Percentiles rank a stretch among this genome's conserved stretches.
Conservation (phyloP, 208 protist species). For the Leishmania gerbilli region DNA sequence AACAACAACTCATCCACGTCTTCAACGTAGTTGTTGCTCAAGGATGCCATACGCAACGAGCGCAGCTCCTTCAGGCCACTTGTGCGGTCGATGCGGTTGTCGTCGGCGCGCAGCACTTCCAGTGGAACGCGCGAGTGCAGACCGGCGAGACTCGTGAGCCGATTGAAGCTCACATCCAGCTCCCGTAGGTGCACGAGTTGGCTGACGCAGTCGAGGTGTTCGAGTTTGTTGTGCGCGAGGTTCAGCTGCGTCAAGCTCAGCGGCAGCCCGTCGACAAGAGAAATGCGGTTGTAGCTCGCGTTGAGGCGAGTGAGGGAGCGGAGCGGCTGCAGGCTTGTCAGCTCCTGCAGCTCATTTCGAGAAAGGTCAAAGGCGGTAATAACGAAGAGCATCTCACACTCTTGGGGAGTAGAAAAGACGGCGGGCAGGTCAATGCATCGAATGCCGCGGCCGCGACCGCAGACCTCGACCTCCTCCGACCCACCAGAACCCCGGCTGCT, state of each 20-base stretch:
- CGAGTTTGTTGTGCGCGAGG: constrained; percentile 76
- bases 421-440: constrained; percentile 69
- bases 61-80: constrained; percentile 56
- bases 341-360: constrained; percentile 63
- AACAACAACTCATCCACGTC: constrained; percentile 68
- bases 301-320: constrained; percentile 58
- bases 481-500: constrained; percentile 25
- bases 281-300: constrained; percentile 76
- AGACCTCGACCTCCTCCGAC: constrained; percentile 61
- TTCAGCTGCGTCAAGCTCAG: constrained; percentile 68
- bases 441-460: constrained; percentile 72
- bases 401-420: constrained; percentile 62
- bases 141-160: constrained; percentile 54
- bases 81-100: constrained; percentile 64
- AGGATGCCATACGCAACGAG: constrained; percentile 48
- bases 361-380: constrained; percentile 88
- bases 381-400: constrained; percentile 53
- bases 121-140: constrained; percentile 49
- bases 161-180: constrained; percentile 82
- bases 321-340: constrained; percentile 62
- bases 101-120: constrained; percentile 65
- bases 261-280: constrained; percentile 51
- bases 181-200: constrained; percentile 65
- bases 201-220: constrained; percentile 56
- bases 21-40: constrained; percentile 82